Percentiles rank a stretch among this genome's conserved stretches.
phyloP scores from a whole-genome alignment of 257 asterid genomes.

The Petrea volubilis region DNA sequence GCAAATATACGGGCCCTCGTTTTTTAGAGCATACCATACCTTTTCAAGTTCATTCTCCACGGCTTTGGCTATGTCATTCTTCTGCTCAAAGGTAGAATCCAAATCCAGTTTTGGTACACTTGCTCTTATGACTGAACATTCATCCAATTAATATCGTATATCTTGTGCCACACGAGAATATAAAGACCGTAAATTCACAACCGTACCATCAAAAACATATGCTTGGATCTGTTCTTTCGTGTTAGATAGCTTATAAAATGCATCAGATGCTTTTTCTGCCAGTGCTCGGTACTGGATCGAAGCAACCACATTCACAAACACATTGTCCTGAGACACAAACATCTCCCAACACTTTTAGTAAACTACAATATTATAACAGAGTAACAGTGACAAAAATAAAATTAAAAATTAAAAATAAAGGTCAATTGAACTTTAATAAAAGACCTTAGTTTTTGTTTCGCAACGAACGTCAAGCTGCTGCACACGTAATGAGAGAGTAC shows the following conservation, averaged over 20 bases:
- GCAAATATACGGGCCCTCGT: neutral
- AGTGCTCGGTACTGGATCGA: conserved; percentile 80
- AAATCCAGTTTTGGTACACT: conserved; percentile 68
- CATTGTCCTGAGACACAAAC: conserved; percentile 62
- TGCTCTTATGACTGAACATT: conserved; percentile 63
- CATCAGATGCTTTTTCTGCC: conserved; percentile 72
- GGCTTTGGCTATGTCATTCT: conserved; percentile 73
- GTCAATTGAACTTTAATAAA: neutral
- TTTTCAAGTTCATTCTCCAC: conserved; percentile 87
- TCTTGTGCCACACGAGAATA: conserved; percentile 7
- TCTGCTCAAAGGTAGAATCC: conserved; percentile 78
- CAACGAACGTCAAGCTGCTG: conserved; percentile 60
- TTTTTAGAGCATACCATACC: conserved; percentile 32
- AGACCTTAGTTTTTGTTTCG: conserved; percentile 50
- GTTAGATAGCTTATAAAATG: conserved; percentile 80
- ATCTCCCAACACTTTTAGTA: neutral
- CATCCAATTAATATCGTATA: neutral
- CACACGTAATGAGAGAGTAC: conserved; percentile 40
- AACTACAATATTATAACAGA: neutral
- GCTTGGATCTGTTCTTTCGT: conserved; percentile 83
- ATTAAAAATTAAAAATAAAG: too few species aligned
- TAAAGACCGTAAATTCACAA: neutral
- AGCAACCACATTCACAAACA: conserved; percentile 83
- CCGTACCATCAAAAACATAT: conserved; percentile 80
- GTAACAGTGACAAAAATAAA: neutral